Base-by-base conservation (phyloP, 441 rosid species). In the Syzygium malaccense region DNA sequence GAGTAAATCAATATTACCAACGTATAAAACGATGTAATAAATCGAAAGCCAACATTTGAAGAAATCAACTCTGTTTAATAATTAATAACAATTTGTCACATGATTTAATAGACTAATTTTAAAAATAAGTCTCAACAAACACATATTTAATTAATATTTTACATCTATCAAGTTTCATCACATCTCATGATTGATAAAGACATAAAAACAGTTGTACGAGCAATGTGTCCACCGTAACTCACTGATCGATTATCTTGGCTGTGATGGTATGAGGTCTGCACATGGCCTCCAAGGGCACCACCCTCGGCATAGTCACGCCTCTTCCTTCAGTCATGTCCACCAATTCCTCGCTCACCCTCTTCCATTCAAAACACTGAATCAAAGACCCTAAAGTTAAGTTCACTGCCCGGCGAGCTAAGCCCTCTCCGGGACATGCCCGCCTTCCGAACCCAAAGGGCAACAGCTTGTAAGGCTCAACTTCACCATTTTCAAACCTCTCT, bases 321-420 rank as follows among this genome's bases (percentile, higher is more conserved):
- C 49, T 53, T 45, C 49, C 88, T 68, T 68, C 88, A 26, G 83
- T 51, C 88, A 87, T 28, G 32, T 87, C 88, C 41, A 87, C 84
- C 62, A 7, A 18, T 32, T 87, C 84, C 49, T 25, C 13, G 51
- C 85, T 19, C 49, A 55, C 85, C 30, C 87, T 88, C 49, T 55
- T 78, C 89, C 87, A 88, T 3, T 88, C 87, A 10, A 88, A 88
- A 25, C 71, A 85, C 49, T 86, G 90, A 55, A 88, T 30, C 56
- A 88, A 33, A 6, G 87, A 85, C 25, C 90, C 90, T 64, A 88
- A 66, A 12, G 85, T 30, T 66, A 88, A 68, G 8, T 85, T 85
- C 26, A 88, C 14, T n/a, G 86, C 71, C 13, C 85, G 87, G 30
- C 64, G 83, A 55, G 85, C 90, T 56, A 88, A 84, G 28, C 41